Conservation (phyloP, 2,329 filamentous ascomycete genomes). For the Truncatella angustata region DNA sequence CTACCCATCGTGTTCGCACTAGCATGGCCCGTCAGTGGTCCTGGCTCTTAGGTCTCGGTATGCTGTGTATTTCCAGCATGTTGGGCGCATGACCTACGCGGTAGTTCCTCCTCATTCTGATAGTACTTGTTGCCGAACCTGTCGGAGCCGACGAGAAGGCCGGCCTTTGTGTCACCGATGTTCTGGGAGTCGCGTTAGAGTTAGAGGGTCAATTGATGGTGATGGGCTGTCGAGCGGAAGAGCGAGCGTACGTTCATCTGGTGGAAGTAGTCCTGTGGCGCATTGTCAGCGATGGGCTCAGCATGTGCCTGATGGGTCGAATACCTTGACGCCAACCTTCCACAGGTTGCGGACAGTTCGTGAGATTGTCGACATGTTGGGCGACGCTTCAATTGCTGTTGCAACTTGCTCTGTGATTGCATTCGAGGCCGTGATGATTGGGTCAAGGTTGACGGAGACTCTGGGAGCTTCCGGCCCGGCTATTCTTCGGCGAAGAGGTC, state of each 20-base stretch:
- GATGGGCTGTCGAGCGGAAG: slow-evolving; percentile 15
- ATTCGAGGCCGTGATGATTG: not conserved
- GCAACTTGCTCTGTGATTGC: not conserved
- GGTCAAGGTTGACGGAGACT: not conserved
- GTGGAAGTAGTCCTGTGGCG: slow-evolving; percentile 75
- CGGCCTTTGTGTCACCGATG: slow-evolving; percentile 87
- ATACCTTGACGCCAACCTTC: slow-evolving; percentile 83
- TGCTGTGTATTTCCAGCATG: not conserved
- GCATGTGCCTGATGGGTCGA: slow-evolving; percentile 13
- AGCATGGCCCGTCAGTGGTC: slow-evolving; percentile 8
- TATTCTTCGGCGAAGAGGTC: not conserved
- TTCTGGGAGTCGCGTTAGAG: slow-evolving; percentile 40
- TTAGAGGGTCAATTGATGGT: slow-evolving; percentile 13
- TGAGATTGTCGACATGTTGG: slow-evolving; percentile 82
- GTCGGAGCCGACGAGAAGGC: slow-evolving; percentile 80
- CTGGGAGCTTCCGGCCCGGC: slow-evolving; percentile 5
- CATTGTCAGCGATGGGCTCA: slow-evolving; percentile 33
- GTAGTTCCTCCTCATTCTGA: slow-evolving; percentile 93
- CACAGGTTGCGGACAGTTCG: slow-evolving; percentile 86
- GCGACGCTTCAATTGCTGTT: slow-evolving; percentile 31
- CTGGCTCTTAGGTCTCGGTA: too few relatives aligned
- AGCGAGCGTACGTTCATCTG: slow-evolving; percentile 80
- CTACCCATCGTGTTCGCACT: slow-evolving; percentile 97
- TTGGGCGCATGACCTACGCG: slow-evolving; percentile 55
- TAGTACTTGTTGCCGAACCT: slow-evolving; percentile 96